phyloP scores from a whole-genome alignment of 2,329 filamentous ascomycete genomes.

The Trichophyton verrucosum region DNA sequence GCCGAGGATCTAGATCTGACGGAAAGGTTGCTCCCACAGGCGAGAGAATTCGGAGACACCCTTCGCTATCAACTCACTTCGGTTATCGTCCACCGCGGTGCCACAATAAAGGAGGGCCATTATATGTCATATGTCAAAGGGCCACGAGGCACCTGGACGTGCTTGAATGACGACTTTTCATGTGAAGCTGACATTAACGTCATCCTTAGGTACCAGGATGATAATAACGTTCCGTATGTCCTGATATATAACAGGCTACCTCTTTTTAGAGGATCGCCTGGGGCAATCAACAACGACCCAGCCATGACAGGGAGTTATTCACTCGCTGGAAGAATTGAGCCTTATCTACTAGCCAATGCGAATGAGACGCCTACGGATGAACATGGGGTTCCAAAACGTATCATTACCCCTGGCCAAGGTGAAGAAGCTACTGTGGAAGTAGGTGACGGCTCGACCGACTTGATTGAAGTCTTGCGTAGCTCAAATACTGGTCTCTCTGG shows the following conservation, averaged over 20 bases:
- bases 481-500: too few relatives aligned
- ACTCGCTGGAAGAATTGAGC: neutral
- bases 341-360: neutral
- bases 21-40: conserved; percentile 1
- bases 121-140: conserved; percentile 9
- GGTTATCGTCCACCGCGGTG: conserved; percentile 8
- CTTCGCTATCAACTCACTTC: conserved; percentile 9
- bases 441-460: neutral
- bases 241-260: conserved; percentile 8
- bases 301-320: neutral
- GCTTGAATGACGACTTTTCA: conserved; percentile 4
- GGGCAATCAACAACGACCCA: neutral
- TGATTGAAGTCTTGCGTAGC: neutral
- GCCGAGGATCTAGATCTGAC: conserved; percentile 12
- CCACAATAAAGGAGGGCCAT: conserved; percentile 4
- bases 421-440: neutral
- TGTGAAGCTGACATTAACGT: neutral
- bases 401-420: neutral
- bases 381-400: neutral
- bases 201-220: neutral
- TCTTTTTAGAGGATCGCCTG: neutral
- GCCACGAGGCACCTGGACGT: conserved; percentile 8
- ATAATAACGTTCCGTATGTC: conserved; percentile 4
- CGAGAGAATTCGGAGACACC: neutral
- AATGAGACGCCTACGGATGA: neutral